Conservation (phyloP, 352 stramenopile species). For the Phytophthora hibernalis region DNA sequence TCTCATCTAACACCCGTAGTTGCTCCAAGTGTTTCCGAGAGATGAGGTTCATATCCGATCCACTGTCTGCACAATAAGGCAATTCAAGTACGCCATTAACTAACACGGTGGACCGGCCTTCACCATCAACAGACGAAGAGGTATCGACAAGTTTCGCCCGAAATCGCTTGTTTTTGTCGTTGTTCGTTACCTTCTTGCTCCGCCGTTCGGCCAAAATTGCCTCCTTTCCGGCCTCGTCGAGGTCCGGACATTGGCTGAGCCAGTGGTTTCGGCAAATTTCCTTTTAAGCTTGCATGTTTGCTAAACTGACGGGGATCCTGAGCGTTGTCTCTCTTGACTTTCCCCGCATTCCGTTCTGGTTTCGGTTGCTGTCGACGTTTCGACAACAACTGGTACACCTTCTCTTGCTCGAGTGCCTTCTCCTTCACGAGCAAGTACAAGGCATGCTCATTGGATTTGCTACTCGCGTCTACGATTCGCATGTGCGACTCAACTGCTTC, state of each 20-base stretch:
- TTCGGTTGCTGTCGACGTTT: neutral
- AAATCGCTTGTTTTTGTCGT: neutral
- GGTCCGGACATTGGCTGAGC: slow-evolving; percentile 17
- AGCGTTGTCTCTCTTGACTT: neutral
- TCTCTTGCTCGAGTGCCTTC: slow-evolving; percentile 38
- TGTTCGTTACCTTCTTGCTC: neutral
- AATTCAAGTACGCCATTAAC: slow-evolving; percentile 1
- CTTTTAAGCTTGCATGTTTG: neutral
- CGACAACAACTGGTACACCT: neutral
- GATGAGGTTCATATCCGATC: slow-evolving; percentile 25
- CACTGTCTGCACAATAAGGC: too few species aligned
- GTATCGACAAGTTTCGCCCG: slow-evolving; percentile 1
- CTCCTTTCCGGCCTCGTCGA: slow-evolving; percentile 16
- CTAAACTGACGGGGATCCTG: neutral
- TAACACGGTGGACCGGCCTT: neutral
- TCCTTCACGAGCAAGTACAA: slow-evolving; percentile 24
- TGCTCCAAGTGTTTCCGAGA: slow-evolving; percentile 10
- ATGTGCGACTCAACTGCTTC: slow-evolving; percentile 14
- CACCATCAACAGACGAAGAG: neutral
- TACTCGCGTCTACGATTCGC: neutral
- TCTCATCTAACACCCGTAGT: neutral
- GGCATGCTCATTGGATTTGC: slow-evolving; percentile 10
- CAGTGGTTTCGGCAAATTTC: slow-evolving; percentile 2
- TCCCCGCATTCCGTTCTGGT: neutral
- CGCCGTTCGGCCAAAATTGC: neutral